Conservation (phyloP, 192 early-diverging fungal genomes). For the Umbelopsis sp. region DNA sequence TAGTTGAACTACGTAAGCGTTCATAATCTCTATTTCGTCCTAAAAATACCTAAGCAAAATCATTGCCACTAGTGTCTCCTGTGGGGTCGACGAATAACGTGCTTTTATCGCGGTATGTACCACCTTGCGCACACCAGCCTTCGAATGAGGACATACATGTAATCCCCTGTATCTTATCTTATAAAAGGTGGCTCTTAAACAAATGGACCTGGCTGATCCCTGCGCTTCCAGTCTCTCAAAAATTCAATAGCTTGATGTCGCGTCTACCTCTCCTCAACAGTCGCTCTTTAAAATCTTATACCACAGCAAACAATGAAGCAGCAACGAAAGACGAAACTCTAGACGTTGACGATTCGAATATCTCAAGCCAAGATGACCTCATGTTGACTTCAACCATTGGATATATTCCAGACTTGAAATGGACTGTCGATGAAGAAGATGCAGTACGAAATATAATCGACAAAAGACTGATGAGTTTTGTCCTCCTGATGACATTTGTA, state of each 20-base stretch:
- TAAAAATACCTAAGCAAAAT: not conserved
- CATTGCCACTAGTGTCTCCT: not conserved
- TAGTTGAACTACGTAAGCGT: no score
- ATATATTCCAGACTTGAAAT: constrained; percentile 13
- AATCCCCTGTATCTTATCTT: not conserved
- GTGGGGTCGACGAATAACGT: not conserved
- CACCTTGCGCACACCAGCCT: constrained; percentile 13
- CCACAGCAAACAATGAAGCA: not conserved
- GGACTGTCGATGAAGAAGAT: constrained; percentile 18
- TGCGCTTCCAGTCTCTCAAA: not conserved
- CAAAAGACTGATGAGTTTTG: constrained; percentile 7
- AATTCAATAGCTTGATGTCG: not conserved
- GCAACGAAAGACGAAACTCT: not conserved
- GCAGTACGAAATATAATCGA: not conserved
- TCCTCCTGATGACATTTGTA: constrained; percentile 20
- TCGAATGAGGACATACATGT: not conserved
- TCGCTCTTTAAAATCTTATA: not conserved
- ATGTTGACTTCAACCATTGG: not conserved
- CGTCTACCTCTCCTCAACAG: not conserved
- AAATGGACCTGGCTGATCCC: no score
- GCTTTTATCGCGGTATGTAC: not conserved
- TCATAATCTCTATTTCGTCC: no score
- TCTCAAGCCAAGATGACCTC: not conserved
- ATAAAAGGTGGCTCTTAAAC: no score
- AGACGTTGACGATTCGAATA: not conserved